phyloP scores from a whole-genome alignment of 441 rosid genomes.

The Arabidopsis hybrid region DNA sequence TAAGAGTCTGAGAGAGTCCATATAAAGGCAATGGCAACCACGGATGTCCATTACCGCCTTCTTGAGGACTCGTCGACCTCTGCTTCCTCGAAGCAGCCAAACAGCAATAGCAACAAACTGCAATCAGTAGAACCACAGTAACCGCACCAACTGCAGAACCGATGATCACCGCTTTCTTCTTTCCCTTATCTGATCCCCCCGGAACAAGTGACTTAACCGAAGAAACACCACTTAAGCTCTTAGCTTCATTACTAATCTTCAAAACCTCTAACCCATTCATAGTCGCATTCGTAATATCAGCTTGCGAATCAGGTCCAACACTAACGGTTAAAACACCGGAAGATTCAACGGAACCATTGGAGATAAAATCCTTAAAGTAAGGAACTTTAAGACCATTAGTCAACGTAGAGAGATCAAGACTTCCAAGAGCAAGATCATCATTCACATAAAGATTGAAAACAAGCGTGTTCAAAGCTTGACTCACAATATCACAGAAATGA shows the following conservation, averaged over 20 bases:
- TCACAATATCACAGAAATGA: conserved; percentile 87
- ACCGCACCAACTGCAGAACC: conserved; percentile 65
- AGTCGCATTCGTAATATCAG: conserved; percentile 70
- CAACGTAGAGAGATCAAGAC: conserved; percentile 72
- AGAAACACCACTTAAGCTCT: conserved; percentile 74
- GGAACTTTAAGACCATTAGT: conserved; percentile 64
- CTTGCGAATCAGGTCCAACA: conserved; percentile 77
- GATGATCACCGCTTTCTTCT: conserved; percentile 50
- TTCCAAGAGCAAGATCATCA: conserved; percentile 68
- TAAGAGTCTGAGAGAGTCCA: conserved; percentile 88
- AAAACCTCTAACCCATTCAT: conserved; percentile 91
- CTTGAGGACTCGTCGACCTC: conserved; percentile 47
- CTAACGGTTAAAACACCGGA: conserved; percentile 69
- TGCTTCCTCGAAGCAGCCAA: conserved; percentile 42
- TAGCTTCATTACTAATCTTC: conserved; percentile 79
- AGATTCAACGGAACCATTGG: conserved; percentile 60
- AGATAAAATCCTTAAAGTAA: conserved; percentile 75
- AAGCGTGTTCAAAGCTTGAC: conserved; percentile 69
- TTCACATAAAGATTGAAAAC: conserved; percentile 86
- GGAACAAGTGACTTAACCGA: conserved; percentile 69
- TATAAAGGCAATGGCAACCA: conserved; percentile 90
- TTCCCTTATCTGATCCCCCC: conserved; percentile 49
- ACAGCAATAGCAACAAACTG: conserved; percentile 66
- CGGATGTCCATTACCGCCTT: conserved; percentile 58
- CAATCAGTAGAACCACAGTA: conserved; percentile 51